Conservation (phyloP, 2,329 filamentous ascomycete species). For the Alternaria infectoria region DNA sequence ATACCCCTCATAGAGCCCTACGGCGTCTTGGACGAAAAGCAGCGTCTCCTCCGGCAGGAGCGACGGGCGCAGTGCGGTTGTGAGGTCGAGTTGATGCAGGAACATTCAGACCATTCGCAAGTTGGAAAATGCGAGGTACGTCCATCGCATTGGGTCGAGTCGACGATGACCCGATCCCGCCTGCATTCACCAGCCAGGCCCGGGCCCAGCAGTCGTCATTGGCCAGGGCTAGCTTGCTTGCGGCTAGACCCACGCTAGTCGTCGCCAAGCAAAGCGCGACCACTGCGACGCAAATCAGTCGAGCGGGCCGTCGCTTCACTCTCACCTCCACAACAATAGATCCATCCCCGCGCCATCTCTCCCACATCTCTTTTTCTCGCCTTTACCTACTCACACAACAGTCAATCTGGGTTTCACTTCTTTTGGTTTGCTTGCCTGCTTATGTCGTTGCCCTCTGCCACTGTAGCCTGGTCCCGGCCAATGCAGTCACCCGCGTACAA, state of each 20-base stretch:
- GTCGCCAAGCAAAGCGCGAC: constrained; percentile 14
- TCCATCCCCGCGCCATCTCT: not conserved
- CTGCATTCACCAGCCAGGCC: constrained; percentile 20
- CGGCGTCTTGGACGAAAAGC: constrained; percentile 95
- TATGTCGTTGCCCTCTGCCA: constrained; percentile 41
- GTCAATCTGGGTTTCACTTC: constrained; percentile 4
- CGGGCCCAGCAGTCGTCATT: constrained; percentile 27
- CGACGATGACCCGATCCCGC: constrained; percentile 6
- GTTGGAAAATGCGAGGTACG: constrained; percentile 17
- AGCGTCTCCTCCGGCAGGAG: constrained; percentile 93
- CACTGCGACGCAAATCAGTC: constrained; percentile 14
- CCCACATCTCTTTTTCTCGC: not conserved
- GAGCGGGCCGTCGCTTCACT: constrained; percentile 26
- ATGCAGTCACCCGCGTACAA: constrained; percentile 52
- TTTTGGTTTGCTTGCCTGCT: constrained; percentile 8
- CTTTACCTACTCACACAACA: constrained; percentile 24
- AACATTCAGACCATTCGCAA: constrained; percentile 76
- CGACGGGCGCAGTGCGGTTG: constrained; percentile 90
- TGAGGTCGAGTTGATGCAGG: constrained; percentile 93
- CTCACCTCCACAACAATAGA: constrained; percentile 14
- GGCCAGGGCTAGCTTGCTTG: constrained; percentile 10
- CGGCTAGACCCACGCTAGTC: constrained; percentile 1
- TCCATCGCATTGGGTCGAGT: constrained; percentile 14
- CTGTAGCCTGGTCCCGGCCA: constrained; percentile 35
- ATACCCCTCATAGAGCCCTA: constrained; percentile 96